Percentiles rank a stretch among this genome's conserved stretches.
Evolutionary conservation across 1,139 yeast species (phyloP).

Genomic region (Taiozyma sp.): DNA sequence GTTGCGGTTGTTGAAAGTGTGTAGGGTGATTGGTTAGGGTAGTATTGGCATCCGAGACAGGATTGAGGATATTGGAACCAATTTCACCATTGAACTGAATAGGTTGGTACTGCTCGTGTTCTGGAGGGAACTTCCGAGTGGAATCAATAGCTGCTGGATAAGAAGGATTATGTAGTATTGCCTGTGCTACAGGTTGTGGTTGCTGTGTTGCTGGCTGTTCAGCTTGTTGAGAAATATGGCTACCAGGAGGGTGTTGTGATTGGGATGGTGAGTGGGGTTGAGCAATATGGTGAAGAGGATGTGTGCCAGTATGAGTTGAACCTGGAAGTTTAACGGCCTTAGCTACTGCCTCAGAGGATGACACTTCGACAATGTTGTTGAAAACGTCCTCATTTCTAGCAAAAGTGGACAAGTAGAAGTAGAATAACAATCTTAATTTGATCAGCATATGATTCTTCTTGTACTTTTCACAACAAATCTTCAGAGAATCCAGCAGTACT

Average conservation of each 20-base stretch:
- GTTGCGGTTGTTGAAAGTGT: slow-evolving; percentile 7
- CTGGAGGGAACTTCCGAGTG: neutral
- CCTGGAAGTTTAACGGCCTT: slow-evolving; percentile 4
- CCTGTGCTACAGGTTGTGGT: neutral
- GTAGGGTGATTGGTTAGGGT: neutral
- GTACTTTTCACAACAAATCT: slow-evolving; percentile 11
- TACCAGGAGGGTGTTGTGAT: neutral
- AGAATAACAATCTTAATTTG: slow-evolving; percentile 19
- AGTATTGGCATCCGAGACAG: neutral
- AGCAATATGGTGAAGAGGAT: neutral
- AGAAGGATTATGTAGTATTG: neutral
- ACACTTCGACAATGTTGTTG: slow-evolving; percentile 14
- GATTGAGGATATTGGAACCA: slow-evolving; percentile 1
- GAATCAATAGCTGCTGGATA: neutral
- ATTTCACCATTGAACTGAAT: neutral
- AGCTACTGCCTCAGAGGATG: slow-evolving; percentile 11
- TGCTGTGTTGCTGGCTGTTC: neutral
- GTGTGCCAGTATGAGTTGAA: neutral
- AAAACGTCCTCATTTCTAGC: slow-evolving; percentile 22
- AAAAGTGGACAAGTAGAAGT: slow-evolving; percentile 23
- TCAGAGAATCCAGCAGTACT: slow-evolving; percentile 13
- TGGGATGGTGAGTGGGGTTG: neutral
- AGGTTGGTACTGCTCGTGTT: neutral
- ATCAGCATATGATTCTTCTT: slow-evolving; percentile 16
- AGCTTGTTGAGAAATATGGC: neutral